Evolutionary conservation across 1,284 basidiomycete species (phyloP), one percentile per base, ranked within the genome.

Genomic region (Ceratorhiza oryzae-sativae): DNA sequence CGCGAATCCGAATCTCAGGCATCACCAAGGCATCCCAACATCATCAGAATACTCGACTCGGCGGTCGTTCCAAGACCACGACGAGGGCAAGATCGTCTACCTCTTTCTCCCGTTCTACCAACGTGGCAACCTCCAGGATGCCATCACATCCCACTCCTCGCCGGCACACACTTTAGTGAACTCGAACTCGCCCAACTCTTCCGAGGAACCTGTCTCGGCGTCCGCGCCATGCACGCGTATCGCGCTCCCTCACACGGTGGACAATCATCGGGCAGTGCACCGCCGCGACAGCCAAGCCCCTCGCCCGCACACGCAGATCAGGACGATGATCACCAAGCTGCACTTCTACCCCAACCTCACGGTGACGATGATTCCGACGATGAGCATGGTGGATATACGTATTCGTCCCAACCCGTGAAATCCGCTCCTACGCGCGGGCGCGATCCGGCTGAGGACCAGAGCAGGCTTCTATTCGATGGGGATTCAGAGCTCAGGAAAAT

Each of bases 41-140:
- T 95, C 76, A 95, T 95, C 78, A 89, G 92, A 34, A 94, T 94
- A 80, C 80, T 94, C 78, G 95, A 97, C 79, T 95, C 93, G n/a
- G 93, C 94, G 1, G 93, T 97, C 10, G 89, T 96, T n/a, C 0
- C 95, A 97, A 81, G 95, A 97, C 78, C 89, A 90, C 25, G 90
- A 93, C 74, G 94, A 95, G 68, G 95, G 95, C 25, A 93, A 97
- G 80, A 92, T 98, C 75, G 94, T 97, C 58, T 98, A 97, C 79
- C 87, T 95, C 30, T 97, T 97, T 83, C 83, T 97, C 15, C 95
- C 95, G 0, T 84, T 94, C 51, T 97, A 95, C 83, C 75, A 94
- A 91, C 86, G 89, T 71, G 94, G 94, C 41, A 98, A 98, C 79
- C 85, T 99, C 18, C 97, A 99, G 85, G 95, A 99, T 79, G 90